Percentiles rank a stretch among this genome's conserved stretches.
phyloP scores from a whole-genome alignment of 345 rosid genomes.

The Camelina hispida region DNA sequence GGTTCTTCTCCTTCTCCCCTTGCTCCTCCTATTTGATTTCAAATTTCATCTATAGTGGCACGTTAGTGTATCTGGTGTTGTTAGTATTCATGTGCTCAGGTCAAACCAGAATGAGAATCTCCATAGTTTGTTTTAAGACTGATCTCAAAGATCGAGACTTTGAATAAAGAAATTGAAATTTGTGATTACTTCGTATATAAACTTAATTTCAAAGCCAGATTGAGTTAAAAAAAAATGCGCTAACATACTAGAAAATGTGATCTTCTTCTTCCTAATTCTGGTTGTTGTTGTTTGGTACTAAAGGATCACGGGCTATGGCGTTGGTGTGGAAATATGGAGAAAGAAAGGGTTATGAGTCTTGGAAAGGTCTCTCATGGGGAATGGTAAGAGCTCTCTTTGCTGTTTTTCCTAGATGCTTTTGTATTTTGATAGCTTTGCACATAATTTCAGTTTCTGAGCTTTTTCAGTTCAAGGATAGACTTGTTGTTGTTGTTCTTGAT shows the following conservation, averaged over 20 bases:
- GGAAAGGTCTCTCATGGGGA: constrained; percentile 99
- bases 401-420: not conserved
- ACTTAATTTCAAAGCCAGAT: not conserved
- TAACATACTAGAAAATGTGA: not conserved
- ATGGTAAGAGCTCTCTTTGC: constrained; percentile 73
- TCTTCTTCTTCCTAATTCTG: not conserved
- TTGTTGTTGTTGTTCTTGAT: constrained; percentile 33
- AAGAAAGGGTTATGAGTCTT: constrained; percentile 78
- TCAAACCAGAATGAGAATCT: constrained; percentile 2
- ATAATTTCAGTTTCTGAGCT: constrained; percentile 64
- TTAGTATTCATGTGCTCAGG: not conserved
- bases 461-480: constrained; percentile 35
- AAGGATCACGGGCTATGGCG: constrained; percentile 87
- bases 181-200: not conserved
- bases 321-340: constrained; percentile 98
- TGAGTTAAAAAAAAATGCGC: not conserved
- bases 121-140: not conserved
- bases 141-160: constrained; percentile 23
- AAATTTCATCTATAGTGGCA: not conserved
- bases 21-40: not conserved
- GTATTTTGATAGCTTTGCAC: constrained; percentile 35
- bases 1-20: no score
- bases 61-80: not conserved
- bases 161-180: not conserved
- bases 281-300: constrained; percentile 1